Evolutionary conservation across 2,329 filamentous ascomycete species (phyloP).

Genomic region (Penicillium sp.): DNA sequence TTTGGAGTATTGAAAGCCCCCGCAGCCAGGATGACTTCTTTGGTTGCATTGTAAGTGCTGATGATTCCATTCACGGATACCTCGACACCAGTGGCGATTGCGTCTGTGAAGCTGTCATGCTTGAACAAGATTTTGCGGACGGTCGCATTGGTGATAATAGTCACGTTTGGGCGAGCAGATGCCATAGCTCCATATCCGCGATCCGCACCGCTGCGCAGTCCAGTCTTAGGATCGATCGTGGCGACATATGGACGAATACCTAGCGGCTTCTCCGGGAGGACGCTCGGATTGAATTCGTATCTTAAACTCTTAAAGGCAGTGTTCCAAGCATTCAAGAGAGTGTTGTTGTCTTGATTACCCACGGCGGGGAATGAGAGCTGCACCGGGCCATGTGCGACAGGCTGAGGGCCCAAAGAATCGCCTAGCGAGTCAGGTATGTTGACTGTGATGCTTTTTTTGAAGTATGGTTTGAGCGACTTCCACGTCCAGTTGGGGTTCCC

Average conservation of each 20-base stretch:
- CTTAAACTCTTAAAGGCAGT: constrained; percentile 10
- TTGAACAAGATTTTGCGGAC: constrained; percentile 11
- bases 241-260: constrained; percentile 11
- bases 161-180: constrained; percentile 9
- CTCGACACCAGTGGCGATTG: constrained; percentile 4
- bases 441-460: constrained; percentile 8
- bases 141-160: constrained; percentile 8
- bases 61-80: constrained; percentile 1
- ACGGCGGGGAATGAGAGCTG: constrained; percentile 10
- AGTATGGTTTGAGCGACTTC: constrained; percentile 13
- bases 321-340: constrained; percentile 13
- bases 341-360: not conserved
- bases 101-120: not conserved
- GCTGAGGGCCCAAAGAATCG: not conserved
- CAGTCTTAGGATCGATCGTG: constrained; percentile 11
- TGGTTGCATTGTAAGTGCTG: constrained; percentile 8
- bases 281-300: constrained; percentile 2
- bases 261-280: constrained; percentile 6
- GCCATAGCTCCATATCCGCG: constrained; percentile 6
- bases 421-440: not conserved
- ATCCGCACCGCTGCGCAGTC: constrained; percentile 14
- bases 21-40: constrained; percentile 42
- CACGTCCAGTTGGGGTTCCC: constrained; percentile 16
- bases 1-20: constrained; percentile 40
- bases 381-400: constrained; percentile 1